These are phyloP conservation scores for Baeospora myosura DNA, from an alignment of 1,284 basidiomycete species.

Conservation along the genomic window DNA sequence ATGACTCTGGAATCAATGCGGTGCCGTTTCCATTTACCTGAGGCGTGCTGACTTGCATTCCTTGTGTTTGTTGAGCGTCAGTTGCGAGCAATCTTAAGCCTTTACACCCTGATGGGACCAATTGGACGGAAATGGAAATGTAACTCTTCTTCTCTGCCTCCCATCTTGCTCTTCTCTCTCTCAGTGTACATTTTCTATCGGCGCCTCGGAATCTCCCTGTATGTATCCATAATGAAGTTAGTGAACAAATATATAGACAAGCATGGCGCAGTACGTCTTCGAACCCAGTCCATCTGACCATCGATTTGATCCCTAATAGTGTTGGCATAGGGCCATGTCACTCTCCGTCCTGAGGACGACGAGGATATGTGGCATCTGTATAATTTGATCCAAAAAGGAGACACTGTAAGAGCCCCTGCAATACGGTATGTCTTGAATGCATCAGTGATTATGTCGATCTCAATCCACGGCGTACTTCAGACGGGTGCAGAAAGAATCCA, in stretches of 20 bases:
- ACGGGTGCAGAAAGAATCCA: conserved; percentile 73
- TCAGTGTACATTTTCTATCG: background rate
- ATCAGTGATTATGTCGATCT: conserved; percentile 2
- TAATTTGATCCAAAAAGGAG: conserved; percentile 89
- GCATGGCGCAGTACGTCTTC: conserved; percentile 56
- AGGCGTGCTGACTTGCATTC: no score
- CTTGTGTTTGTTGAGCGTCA: no score
- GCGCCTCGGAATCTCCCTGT: background rate
- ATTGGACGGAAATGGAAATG: no score
- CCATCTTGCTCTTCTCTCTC: background rate
- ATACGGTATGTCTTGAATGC: conserved; percentile 50
- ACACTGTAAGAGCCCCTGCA: conserved; percentile 84
- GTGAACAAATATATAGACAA: conserved; percentile 72
- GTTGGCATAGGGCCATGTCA: conserved; percentile 73
- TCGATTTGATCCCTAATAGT: conserved; percentile 22
- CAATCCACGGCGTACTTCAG: conserved; percentile 22
- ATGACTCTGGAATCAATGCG: no score
- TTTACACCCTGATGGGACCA: no score
- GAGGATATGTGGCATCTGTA: conserved; percentile 99
- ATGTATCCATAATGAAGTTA: conserved; percentile 58
- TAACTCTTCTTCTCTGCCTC: no score
- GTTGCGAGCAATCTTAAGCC: no score
- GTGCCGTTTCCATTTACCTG: no score
- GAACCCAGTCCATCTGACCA: conserved; percentile 7
- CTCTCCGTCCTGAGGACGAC: conserved; percentile 87